A percentile compares a stretch with the other conserved stretches of the same genome.
These are phyloP conservation scores for Aspergillus cavernicola DNA, from an alignment of 495 filamentous ascomycete genomes.

Conservation along the genomic window DNA sequence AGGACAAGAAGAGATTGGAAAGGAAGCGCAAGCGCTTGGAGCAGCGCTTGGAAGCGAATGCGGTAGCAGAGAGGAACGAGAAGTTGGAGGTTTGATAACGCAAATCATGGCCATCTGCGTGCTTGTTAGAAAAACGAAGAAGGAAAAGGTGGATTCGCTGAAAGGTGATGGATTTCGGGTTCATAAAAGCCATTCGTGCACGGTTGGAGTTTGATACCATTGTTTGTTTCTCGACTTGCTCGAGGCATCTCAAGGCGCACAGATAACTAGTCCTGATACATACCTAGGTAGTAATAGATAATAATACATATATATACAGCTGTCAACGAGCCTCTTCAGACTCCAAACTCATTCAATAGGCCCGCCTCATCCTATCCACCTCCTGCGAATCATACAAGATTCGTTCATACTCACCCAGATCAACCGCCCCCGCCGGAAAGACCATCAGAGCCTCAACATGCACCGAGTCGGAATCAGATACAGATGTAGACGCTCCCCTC, in stretches of 20 bases:
- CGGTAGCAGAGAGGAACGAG: conserved; percentile 6
- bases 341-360: not conserved
- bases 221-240: not conserved
- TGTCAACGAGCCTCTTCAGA: too few relatives aligned
- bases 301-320: not conserved
- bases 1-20: conserved; percentile 22
- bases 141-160: not conserved
- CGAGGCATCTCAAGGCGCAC: not conserved
- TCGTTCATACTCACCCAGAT: conserved; percentile 61
- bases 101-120: not conserved
- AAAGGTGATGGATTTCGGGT: not conserved
- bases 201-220: conserved; percentile 13
- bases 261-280: not conserved
- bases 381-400: conserved; percentile 33
- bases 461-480: conserved; percentile 15
- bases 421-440: conserved; percentile 61
- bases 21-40: conserved; percentile 17
- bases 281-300: conserved; percentile 8
- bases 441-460: conserved; percentile 63
- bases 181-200: conserved; percentile 12
- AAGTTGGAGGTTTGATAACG: conserved; percentile 15
- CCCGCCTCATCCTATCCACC: conserved; percentile 22
- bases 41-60: conserved; percentile 12
- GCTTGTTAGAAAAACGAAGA: not conserved
- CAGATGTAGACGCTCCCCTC: not conserved